Percentiles rank a stretch among this genome's conserved stretches.
Evolutionary conservation across 1,284 basidiomycete species (phyloP).

Genomic region (Cryptococcus jaspeensis): DNA sequence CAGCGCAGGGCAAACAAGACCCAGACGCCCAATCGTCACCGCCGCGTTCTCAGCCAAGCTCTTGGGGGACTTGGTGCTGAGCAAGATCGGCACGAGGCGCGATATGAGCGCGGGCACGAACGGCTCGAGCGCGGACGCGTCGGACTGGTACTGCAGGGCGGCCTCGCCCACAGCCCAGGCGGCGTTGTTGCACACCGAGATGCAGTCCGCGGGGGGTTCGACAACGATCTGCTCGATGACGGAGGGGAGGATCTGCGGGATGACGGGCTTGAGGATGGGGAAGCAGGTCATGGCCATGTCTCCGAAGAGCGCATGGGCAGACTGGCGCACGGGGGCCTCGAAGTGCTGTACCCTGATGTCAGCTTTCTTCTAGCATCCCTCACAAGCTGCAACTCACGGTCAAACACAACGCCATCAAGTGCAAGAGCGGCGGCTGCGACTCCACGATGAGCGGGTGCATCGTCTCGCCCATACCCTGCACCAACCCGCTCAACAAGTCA

Average conservation of each 20-base stretch:
- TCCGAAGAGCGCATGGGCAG: conserved; percentile 93
- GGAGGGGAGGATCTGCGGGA: conserved; percentile 85
- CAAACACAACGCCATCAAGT: conserved; percentile 76
- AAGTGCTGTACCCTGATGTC: conserved; percentile 59
- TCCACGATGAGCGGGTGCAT: conserved; percentile 69
- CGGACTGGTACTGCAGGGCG: conserved; percentile 70
- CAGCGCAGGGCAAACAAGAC: conserved; percentile 81
- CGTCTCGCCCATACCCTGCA: conserved; percentile 83
- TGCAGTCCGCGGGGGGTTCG: conserved; percentile 73
- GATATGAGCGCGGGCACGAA: conserved; percentile 85
- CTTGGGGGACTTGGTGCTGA: conserved; percentile 85
- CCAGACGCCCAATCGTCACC: conserved; percentile 96
- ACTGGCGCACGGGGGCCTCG: conserved; percentile 92
- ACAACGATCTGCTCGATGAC: conserved; percentile 81
- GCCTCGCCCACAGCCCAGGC: conserved; percentile 99
- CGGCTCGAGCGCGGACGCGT: conserved; percentile 63
- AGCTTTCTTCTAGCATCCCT: conserved; percentile 1
- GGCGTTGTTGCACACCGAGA: conserved; percentile 99
- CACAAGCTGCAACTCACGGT: conserved; percentile 59
- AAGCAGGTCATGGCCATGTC: conserved; percentile 94
- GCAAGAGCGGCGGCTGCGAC: conserved; percentile 72
- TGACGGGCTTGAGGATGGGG: conserved; percentile 73
- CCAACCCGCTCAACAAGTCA: conserved; percentile 91
- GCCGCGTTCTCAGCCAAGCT: conserved; percentile 97
- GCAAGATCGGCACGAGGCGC: conserved; percentile 85